Percentiles rank a stretch among this genome's conserved stretches.
phyloP scores from a whole-genome alignment of 2,329 filamentous ascomycete genomes.

The Cryphonectria parasitica region DNA sequence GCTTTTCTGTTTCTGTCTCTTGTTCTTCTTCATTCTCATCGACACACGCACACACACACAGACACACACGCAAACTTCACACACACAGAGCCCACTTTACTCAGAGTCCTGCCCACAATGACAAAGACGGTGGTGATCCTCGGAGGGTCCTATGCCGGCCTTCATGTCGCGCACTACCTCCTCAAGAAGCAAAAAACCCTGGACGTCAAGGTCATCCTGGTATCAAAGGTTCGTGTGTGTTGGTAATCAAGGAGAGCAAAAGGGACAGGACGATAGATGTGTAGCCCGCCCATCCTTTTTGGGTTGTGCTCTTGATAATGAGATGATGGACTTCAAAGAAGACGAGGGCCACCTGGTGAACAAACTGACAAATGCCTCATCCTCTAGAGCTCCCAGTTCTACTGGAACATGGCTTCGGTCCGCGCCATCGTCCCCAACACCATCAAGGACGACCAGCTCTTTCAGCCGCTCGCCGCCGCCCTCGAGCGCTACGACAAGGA shows the following conservation, averaged over 20 bases:
- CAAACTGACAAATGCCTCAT: too few relatives aligned
- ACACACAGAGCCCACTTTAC: too few relatives aligned
- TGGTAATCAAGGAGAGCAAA: not conserved
- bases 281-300: not conserved
- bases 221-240: conserved; percentile 53
- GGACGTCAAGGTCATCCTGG: conserved; percentile 57
- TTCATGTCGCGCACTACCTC: conserved; percentile 57
- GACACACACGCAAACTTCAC: not conserved
- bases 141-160: conserved; percentile 57
- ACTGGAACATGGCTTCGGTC: conserved; percentile 61
- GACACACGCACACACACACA: not conserved
- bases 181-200: conserved; percentile 57
- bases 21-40: not conserved
- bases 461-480: conserved; percentile 53
- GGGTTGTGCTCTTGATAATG: not conserved
- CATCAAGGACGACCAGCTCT: conserved; percentile 54
- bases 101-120: conserved; percentile 42
- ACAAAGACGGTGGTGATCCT: conserved; percentile 57
- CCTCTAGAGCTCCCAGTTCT: conserved; percentile 59
- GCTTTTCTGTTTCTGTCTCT: too few relatives aligned
- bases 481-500: conserved; percentile 54
- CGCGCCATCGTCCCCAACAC: conserved; percentile 57
- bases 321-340: not conserved
- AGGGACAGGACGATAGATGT: not conserved
- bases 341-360: too few relatives aligned